Evolutionary conservation across 306 rosid species (phyloP).

Genomic region (Vigna nakashimae): DNA sequence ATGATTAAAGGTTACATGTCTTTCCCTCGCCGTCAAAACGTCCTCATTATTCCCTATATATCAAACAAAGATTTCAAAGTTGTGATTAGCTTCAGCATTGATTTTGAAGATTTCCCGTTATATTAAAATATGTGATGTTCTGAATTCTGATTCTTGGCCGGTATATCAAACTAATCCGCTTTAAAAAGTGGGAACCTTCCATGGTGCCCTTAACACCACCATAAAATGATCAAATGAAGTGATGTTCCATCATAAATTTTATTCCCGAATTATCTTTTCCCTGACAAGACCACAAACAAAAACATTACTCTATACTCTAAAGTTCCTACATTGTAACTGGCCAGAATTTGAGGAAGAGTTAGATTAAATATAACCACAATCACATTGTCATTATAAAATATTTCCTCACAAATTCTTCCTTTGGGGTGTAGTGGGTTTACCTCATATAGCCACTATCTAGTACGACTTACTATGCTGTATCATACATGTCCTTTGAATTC

Average conservation of each 20-base stretch:
- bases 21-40: slow-evolving; percentile 19
- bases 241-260: slow-evolving; percentile 32
- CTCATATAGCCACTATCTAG: slow-evolving; percentile 24
- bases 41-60: neutral
- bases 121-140: slow-evolving; percentile 6
- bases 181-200: slow-evolving; percentile 27
- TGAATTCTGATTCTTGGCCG: slow-evolving; percentile 29
- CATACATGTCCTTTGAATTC: slow-evolving; percentile 28
- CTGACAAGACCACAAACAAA: neutral
- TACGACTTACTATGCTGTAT: neutral
- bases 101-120: neutral
- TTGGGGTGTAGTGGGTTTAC: slow-evolving; percentile 39
- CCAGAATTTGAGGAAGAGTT: slow-evolving; percentile 19
- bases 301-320: slow-evolving; percentile 27
- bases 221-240: slow-evolving; percentile 17
- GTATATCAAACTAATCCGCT: neutral
- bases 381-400: slow-evolving; percentile 19
- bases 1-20: neutral
- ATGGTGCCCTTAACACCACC: neutral
- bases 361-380: slow-evolving; percentile 28
- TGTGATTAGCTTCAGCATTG: slow-evolving; percentile 15
- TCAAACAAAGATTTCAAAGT: slow-evolving; percentile 13
- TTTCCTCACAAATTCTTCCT: slow-evolving; percentile 9
- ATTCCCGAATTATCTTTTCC: slow-evolving; percentile 12
- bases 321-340: slow-evolving; percentile 38